Conservation (phyloP, 371 early-diverging fungal species). For the Lichtheimia corymbifera region DNA sequence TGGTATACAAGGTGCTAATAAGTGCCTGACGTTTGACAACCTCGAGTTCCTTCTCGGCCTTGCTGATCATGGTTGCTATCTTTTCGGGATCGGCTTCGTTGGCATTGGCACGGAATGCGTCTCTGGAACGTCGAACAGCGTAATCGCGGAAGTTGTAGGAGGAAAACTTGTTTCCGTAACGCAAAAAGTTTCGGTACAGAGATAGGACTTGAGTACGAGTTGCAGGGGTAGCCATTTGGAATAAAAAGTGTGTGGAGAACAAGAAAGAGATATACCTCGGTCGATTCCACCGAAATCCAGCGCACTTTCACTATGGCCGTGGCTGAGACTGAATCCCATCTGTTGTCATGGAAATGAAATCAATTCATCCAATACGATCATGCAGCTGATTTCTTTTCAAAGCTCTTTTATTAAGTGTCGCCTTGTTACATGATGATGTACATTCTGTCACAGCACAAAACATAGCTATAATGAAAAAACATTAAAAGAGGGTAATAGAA, state of each 20-base stretch:
- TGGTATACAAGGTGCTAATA: slow-evolving; percentile 61
- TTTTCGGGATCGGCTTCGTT: slow-evolving; percentile 58
- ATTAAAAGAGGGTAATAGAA: no score
- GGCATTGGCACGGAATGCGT: slow-evolving; percentile 65
- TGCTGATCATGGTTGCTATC: slow-evolving; percentile 50
- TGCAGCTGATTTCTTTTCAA: no score
- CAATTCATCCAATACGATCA: no score
- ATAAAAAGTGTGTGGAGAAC: slow-evolving; percentile 3
- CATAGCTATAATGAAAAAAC: no score
- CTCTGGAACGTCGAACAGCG: slow-evolving; percentile 64
- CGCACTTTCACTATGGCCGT: no score
- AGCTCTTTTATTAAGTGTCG: no score
- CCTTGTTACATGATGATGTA: no score
- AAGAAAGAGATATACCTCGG: slow-evolving; percentile 3
- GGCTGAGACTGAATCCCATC: no score
- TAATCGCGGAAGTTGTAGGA: slow-evolving; percentile 78
- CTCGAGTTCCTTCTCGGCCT: slow-evolving; percentile 60
- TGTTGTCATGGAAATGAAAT: no score
- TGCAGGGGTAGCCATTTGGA: slow-evolving; percentile 19
- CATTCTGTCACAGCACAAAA: no score
- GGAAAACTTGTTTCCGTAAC: slow-evolving; percentile 61
- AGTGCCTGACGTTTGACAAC: slow-evolving; percentile 68
- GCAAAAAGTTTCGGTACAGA: slow-evolving; percentile 67
- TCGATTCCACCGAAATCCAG: background rate
- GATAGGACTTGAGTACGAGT: slow-evolving; percentile 53